Evolutionary conservation across 1,284 basidiomycete genomes (phyloP), one percentile per base, ranked within the genome.

Genomic region (Trichosporon sp.): DNA sequence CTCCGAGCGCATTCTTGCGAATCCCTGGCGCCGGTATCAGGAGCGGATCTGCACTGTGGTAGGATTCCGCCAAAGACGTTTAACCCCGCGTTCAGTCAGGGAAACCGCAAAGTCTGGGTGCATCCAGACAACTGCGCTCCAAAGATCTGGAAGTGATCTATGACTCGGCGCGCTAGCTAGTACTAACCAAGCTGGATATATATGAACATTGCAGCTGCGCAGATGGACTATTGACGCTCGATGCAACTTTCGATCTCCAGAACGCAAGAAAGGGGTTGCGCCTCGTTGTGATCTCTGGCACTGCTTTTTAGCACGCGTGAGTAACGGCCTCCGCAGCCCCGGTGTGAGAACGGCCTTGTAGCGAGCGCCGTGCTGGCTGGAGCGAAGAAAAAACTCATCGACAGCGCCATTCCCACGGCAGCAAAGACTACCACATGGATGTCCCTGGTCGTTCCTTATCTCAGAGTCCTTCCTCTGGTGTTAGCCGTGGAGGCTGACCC

Each of bases 1-100:
- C 51, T 54, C 51, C 19, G 21, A 54, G 51, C 51, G 51, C 19
- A 54, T 26, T 54, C n/a, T 21, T 26, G 51, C 51, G 19, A 10
- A 10, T 6, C 51, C 51, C 21, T 54, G 14, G 48, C 51, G 26
- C 51, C 7, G 19, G 51, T 54, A 54, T 54, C 51, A 54, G 51
- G 51, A 2, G 51, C 51, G 51, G 51, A 54, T 54, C 51, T 54
- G 51, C 51, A 54, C 51, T 54, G 5, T 26, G 51, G 51, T 21
- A 6, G 16, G 8, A 54, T 21, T n/a, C 51, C 51, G 6, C 51
- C 19, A 54, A 19, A 3, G 3, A 54, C 51, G 51, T 21, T 10
- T 54, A 54, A 54, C 51, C 51, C 51, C 51, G 51, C 51, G 51
- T 54, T 54, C 19, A 2, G 51, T 54, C 51, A 54, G 51, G 51